Base-by-base conservation (phyloP, 164 flowering plant genomes). In the Magnolia changhungtana region DNA sequence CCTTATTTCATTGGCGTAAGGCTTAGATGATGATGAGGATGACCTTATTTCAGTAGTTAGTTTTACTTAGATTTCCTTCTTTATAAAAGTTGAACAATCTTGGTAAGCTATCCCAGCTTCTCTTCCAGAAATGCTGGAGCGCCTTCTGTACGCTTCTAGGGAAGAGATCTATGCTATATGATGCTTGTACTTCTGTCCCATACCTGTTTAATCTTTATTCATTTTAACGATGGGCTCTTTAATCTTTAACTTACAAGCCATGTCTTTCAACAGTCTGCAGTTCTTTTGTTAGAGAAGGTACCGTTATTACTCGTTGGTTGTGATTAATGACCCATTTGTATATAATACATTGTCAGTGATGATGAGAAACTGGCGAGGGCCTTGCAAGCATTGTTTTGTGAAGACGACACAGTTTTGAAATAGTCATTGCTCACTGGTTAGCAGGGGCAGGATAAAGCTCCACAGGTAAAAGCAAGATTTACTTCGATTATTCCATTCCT, bases 301-400 rank as follows among this genome's bases (percentile, higher is more conserved):
- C 29, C 59, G 20, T 19, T 27, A 37, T 37, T 37, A 4, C 45
- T 37, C 45, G 4, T 37, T 37, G 45, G 45, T 37, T 37, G 45
- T 37, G 45, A 37, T 37, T 37, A 37, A 37, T 37, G 45, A 37
- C 45, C 45, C 7, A 27, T 19, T 19, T 4, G 66, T n/a, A 21
- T 70, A 11, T 45, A 7, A 31, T 55, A 52, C 50, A n/a, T 69
- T 80, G 55, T 66, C 90, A 93, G 99, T 79, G 85, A 94, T 75
- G 97, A 92, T 86, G 76, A 89, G 79, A 93, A 92, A 86, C 84
- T 94, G 69, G 99, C 98, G 75, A 90, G 90, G 67, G 92, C 92
- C 71, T 87, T 94, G 74, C 98, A 96, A 82, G 7, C 84, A 76
- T 21, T 82, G 45, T 37, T 3, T 37, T 37, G 45, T 37, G 45